A percentile compares a stretch with the other conserved stretches of the same genome.
phyloP scores from a whole-genome alignment of 1,284 basidiomycete species.

The Cronartium quercuum region DNA sequence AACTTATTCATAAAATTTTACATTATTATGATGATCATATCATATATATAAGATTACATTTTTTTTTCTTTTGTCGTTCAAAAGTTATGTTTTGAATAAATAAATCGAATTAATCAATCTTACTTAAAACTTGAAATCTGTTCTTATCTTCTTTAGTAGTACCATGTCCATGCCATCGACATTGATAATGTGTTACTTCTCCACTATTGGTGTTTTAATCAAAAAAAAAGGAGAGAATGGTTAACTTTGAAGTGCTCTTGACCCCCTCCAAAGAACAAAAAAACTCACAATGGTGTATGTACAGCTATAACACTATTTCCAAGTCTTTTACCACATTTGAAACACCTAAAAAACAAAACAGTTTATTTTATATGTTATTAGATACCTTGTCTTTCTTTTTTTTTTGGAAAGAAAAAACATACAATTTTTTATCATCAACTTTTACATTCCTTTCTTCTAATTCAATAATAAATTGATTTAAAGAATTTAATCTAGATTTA shows the following conservation, averaged over 20 bases:
- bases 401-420: constrained; percentile 47
- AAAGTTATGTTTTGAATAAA: no score
- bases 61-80: no score
- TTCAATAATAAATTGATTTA: constrained; percentile 64
- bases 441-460: constrained; percentile 77
- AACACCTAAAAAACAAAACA: constrained; percentile 61
- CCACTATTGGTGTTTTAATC: constrained; percentile 55
- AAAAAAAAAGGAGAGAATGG: constrained; percentile 33
- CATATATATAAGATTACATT: no score
- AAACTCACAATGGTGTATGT: constrained; percentile 62
- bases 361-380: neutral
- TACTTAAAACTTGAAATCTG: no score
- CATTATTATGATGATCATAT: no score
- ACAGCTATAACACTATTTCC: constrained; percentile 93
- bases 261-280: neutral
- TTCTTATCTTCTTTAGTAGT: no score
- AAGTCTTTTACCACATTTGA: constrained; percentile 87
- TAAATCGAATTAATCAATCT: no score
- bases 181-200: constrained; percentile 89
- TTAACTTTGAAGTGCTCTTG: no score
- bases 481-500: constrained; percentile 63
- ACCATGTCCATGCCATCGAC: constrained; percentile 56
- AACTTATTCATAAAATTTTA: no score
- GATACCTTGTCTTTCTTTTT: constrained; percentile 6
- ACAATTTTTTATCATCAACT: constrained; percentile 86